Base-by-base conservation (phyloP, 1,284 basidiomycete genomes). In the Trichosporon inkin region DNA sequence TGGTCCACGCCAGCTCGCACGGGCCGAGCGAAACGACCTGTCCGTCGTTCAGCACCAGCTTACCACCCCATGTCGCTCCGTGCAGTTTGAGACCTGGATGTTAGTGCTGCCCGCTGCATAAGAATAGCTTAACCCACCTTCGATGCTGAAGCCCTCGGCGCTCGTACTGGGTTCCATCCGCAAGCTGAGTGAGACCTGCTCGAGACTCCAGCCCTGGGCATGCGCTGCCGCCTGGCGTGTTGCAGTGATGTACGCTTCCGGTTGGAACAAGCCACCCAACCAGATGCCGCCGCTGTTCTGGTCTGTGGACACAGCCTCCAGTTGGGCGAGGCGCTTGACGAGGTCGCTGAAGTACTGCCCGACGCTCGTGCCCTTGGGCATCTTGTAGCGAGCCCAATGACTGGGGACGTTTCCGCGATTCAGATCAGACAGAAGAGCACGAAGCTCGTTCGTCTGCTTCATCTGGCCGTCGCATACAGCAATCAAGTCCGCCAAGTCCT, bases 381-480 rank as follows among this genome's bases (percentile, higher is more conserved):
- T 88, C 77, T 92, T 94, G 83, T 93, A 97, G 61, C 85, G 83
- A 55, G 86, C 81, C 93, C 93, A 97, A 72, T 92, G 87, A 14
- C 82, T 73, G 0, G 93, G 93, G 38, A 95, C 89, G 2, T 89
- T 90, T 44, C 89, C 92, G 82, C 94, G 94, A 14, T 88, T 93
- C 61, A 96, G 79, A 41, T 87, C 84, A 67, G 89, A 90, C 85
- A 95, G 88, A 37, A 96, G 81, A 3, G 84, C 86, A 39, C 93
- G 88, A 28, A 95, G 81, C 71, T 95, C 91, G 74, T 96, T 97
- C 1, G 93, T 96, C 78, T 95, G 94, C 81, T 95, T 96, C 60
- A 92, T 80, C 65, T 84, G 84, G 58, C 92, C 93, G 65, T 86
- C 83, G 77, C 91, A 94, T 47, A 95, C 90, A 69, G 86, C 85